A percentile compares a stretch with the other conserved stretches of the same genome.
Evolutionary conservation across 2,329 filamentous ascomycete species (phyloP).

Genomic region (Pleochaeta shiraiana): DNA sequence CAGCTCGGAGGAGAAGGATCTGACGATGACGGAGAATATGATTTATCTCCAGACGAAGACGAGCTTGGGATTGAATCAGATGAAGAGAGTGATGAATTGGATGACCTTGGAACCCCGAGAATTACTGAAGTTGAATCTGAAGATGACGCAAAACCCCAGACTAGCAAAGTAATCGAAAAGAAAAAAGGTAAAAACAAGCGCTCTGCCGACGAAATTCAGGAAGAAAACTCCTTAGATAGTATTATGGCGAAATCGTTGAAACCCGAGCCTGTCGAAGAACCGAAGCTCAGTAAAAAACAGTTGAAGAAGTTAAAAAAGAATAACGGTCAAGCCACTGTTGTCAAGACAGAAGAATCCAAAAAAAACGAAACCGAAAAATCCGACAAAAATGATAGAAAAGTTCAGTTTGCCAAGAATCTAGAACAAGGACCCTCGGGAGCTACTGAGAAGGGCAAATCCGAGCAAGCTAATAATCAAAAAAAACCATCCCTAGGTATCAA

Average conservation of each 20-base stretch:
- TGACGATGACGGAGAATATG: constrained; percentile 52
- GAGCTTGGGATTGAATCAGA: constrained; percentile 36
- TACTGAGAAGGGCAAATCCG: constrained; percentile 24
- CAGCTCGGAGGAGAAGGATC: constrained; percentile 38
- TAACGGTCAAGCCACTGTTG: constrained; percentile 62
- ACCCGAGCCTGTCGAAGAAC: constrained; percentile 33
- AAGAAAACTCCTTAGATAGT: constrained; percentile 50
- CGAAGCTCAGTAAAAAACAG: constrained; percentile 86
- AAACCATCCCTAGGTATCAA: constrained; percentile 44
- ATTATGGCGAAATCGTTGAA: constrained; percentile 56
- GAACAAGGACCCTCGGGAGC: constrained; percentile 85
- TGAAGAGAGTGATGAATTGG: constrained; percentile 54
- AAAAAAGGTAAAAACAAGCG: constrained; percentile 86
- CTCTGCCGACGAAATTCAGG: constrained; percentile 47
- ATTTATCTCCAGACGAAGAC: constrained; percentile 58
- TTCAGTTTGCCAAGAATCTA: constrained; percentile 97
- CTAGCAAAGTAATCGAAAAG: constrained; percentile 23
- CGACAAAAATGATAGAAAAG: constrained; percentile 66
- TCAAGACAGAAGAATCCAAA: constrained; percentile 35
- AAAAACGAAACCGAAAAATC: constrained; percentile 28
- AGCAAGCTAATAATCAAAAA: constrained; percentile 28
- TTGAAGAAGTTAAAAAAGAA: constrained; percentile 98
- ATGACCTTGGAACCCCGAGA: constrained; percentile 56
- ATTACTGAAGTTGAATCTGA: constrained; percentile 67
- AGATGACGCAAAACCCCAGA: constrained; percentile 45